Evolutionary conservation across 805 yeast species (phyloP), one percentile per base, ranked within the genome.

Genomic region (Jamesozyma lodderae): DNA sequence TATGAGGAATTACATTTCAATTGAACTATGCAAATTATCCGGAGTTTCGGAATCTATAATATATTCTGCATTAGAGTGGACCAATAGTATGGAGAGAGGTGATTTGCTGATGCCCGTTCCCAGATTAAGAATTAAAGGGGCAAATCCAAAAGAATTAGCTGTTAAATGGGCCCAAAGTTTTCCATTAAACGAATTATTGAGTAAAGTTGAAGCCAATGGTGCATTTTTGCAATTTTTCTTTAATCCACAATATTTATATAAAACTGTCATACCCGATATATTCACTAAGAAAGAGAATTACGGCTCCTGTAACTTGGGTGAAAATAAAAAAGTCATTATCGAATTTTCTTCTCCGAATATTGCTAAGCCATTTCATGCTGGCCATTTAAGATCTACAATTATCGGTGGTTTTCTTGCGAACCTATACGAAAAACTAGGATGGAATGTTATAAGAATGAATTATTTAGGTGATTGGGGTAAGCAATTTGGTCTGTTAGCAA

Each of bases 391-490:
- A 64, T 83, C 95, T 29, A 90, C 98, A 33, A 90, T 90, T 57
- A 90, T 90, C 59, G 98, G 98, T 49, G 97, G 97, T 6, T 92
- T 87, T 66, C 63, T 90, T 35, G 66, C 95, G 28, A 90, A 88
- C 63, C 69, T 90, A 59, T 84, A 92, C 59, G 95, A 87, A 64
- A 79, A 76, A 51, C 69, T 79, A 41, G 97, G 97, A 31, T 90
- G 90, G 83, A 75, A 84, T 14, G 98, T 92, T 31, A 64, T 74
- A 48, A 75, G 96, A 64, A 72, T 90, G 69, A 90, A 90, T 70
- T 90, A 90, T 64, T 70, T 90, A 47, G 98, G 98, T 54, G 98
- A 90, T 67, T 90, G 98, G 97, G 98, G 98, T 36, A 90, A 92
- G 66, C 98, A 90, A 68, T 90, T 90, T 57, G 98, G 98, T 63